Conservation (phyloP, 345 rosid species). For the Psidium friedrichsthalianum region DNA sequence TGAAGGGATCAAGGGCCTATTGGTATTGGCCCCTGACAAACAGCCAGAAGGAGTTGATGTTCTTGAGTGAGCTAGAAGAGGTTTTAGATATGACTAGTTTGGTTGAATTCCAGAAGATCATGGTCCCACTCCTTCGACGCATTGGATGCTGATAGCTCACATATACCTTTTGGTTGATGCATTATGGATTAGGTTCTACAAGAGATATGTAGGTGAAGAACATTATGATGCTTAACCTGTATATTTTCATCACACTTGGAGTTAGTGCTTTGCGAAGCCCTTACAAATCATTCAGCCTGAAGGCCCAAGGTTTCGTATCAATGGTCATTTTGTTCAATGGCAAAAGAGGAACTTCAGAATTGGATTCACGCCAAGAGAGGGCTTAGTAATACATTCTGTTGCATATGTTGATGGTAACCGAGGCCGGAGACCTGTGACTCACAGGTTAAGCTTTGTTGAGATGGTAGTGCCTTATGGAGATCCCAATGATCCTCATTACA, state of each 20-base stretch:
- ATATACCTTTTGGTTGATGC: not conserved
- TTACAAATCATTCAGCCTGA: slow-evolving; percentile 65
- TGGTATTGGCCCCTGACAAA: too few species aligned
- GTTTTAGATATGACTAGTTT: too few species aligned
- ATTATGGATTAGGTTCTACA: not conserved
- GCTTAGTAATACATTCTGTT: slow-evolving; percentile 55
- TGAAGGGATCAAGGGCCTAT: too few species aligned
- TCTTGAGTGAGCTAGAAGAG: too few species aligned
- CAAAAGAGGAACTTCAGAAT: slow-evolving; percentile 81
- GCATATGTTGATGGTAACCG: slow-evolving; percentile 65
- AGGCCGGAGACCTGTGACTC: slow-evolving; percentile 68
- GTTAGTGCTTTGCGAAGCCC: slow-evolving; percentile 11
- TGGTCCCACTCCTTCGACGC: too few species aligned
- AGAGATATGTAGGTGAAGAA: not conserved
- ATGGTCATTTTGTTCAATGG: slow-evolving; percentile 54
- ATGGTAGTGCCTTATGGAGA: slow-evolving; percentile 86
- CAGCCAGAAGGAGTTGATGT: too few species aligned
- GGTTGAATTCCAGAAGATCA: too few species aligned
- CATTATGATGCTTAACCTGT: not conserved
- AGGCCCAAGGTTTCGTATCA: slow-evolving; percentile 69
- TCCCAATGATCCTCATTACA: slow-evolving; percentile 71
- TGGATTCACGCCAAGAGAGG: slow-evolving; percentile 78
- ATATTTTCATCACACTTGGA: not conserved
- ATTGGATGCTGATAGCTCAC: too few species aligned
- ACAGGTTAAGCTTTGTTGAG: slow-evolving; percentile 72